Percentiles rank a stretch among this genome's conserved stretches.
Evolutionary conservation across 2,329 filamentous ascomycete genomes (phyloP).

Genomic region (Immersiporthe knoxdaviesiana): DNA sequence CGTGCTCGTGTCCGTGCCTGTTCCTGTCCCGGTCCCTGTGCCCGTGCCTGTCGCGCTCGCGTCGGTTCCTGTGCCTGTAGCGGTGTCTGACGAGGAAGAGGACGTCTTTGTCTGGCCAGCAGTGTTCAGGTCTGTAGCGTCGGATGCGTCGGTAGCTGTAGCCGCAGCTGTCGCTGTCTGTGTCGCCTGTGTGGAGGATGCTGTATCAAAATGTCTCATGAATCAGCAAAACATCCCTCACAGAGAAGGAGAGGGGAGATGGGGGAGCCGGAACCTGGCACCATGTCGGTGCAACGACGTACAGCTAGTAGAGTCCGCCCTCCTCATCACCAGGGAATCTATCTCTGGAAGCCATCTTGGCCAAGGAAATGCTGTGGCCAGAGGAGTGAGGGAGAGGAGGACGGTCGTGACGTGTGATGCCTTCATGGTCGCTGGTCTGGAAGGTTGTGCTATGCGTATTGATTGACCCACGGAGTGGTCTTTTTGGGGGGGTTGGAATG

Average conservation of each 20-base stretch:
- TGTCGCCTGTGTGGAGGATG: conserved; percentile 31
- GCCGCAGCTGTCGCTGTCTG: conserved; percentile 31
- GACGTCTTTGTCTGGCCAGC: conserved; percentile 35
- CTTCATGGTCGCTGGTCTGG: conserved; percentile 50
- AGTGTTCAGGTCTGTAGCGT: conserved; percentile 48
- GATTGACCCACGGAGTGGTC: conserved; percentile 16
- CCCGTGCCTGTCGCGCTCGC: conserved; percentile 30
- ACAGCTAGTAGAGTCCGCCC: conserved; percentile 39
- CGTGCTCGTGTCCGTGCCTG: conserved; percentile 34
- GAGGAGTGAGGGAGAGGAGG: conserved; percentile 55
- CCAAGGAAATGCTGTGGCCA: conserved; percentile 56
- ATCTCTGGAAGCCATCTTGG: conserved; percentile 58
- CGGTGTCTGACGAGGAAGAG: conserved; percentile 35
- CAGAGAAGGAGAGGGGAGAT: too few species aligned
- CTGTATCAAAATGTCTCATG: conserved; percentile 28
- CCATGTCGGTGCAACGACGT: conserved; percentile 23
- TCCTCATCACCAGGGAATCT: conserved; percentile 57
- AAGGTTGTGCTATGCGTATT: background rate
- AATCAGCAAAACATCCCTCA: conserved; percentile 17
- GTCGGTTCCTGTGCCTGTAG: conserved; percentile 35
- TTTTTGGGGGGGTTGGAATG: background rate
- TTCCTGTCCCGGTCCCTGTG: conserved; percentile 26
- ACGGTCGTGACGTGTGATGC: conserved; percentile 52
- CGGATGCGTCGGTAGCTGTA: conserved; percentile 33
- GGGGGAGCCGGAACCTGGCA: conserved; percentile 17